These are phyloP conservation scores for Wickerhamiella domercqiae DNA, from an alignment of 805 yeast genomes.

Conservation along the genomic window DNA sequence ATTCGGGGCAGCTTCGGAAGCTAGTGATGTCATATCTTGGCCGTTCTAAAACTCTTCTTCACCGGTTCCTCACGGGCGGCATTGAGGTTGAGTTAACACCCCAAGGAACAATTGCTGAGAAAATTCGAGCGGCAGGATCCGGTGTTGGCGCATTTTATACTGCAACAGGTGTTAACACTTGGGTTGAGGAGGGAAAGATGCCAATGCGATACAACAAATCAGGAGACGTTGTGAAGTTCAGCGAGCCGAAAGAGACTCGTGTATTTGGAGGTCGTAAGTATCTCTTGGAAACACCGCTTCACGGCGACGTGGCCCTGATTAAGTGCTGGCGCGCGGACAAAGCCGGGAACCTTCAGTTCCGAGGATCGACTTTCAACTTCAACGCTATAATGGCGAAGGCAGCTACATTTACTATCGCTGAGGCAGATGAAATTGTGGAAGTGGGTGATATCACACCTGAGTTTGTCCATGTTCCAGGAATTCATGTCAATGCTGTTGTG, in stretches of 20 bases:
- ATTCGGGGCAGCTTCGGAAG: conserved; percentile 30
- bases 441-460: conserved; percentile 32
- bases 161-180: conserved; percentile 37
- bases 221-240: conserved; percentile 26
- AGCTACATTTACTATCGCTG: conserved; percentile 33
- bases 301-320: conserved; percentile 35
- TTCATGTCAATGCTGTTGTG: conserved; percentile 29
- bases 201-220: conserved; percentile 28
- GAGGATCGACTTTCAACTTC: conserved; percentile 34
- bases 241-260: conserved; percentile 30
- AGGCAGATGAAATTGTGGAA: conserved; percentile 36
- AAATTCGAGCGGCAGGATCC: conserved; percentile 33
- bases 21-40: conserved; percentile 36
- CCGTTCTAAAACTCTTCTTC: conserved; percentile 28
- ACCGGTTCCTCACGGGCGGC: conserved; percentile 29
- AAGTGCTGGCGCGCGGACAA: conserved; percentile 35
- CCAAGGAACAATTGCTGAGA: conserved; percentile 38
- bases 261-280: conserved; percentile 30
- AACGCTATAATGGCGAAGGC: conserved; percentile 33
- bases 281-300: conserved; percentile 30
- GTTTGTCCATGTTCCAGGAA: conserved; percentile 33
- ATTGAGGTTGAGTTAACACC: conserved; percentile 35
- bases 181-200: conserved; percentile 34
- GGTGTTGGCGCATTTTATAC: conserved; percentile 37
- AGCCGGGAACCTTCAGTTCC: conserved; percentile 34